These are phyloP conservation scores for Lobulomyces angularis DNA, from an alignment of 192 early-diverging fungal species.

Conservation along the genomic window DNA sequence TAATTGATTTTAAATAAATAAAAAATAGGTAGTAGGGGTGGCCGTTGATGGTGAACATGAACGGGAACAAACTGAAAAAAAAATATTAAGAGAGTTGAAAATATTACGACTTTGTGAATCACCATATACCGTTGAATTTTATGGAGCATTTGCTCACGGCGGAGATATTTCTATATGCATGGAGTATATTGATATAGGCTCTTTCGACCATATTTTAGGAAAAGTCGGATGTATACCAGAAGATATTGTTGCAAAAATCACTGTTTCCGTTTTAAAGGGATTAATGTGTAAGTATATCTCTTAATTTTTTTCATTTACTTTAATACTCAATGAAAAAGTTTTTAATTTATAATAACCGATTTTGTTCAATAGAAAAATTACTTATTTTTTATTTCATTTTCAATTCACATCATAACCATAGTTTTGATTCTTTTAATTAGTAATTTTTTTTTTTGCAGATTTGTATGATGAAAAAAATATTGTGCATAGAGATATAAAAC, in stretches of 20 bases:
- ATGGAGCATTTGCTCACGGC: conserved; percentile 77
- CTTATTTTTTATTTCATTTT: too few species aligned
- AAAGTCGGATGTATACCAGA: conserved; percentile 76
- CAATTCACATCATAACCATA: too few species aligned
- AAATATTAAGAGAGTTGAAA: conserved; percentile 84
- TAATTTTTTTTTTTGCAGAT: too few species aligned
- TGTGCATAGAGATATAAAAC: conserved; percentile 97
- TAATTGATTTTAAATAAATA: not conserved
- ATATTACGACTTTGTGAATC: conserved; percentile 81
- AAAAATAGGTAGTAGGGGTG: conserved; percentile 23
- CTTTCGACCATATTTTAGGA: conserved; percentile 85
- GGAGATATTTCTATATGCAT: conserved; percentile 87
- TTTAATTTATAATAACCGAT: too few species aligned
- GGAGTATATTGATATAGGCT: conserved; percentile 92
- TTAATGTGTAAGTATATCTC: too few species aligned
- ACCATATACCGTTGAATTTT: conserved; percentile 88
- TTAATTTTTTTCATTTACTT: too few species aligned
- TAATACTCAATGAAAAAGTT: too few species aligned
- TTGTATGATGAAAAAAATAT: conserved; percentile 77
- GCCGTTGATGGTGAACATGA: conserved; percentile 52
- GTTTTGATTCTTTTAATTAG: too few species aligned
- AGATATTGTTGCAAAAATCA: conserved; percentile 75
- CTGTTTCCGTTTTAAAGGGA: conserved; percentile 77
- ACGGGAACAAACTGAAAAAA: too few species aligned
- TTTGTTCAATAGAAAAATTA: too few species aligned